Conservation (phyloP, 768 basidiomycete genomes). For the Pleurotus tuoliensis region DNA sequence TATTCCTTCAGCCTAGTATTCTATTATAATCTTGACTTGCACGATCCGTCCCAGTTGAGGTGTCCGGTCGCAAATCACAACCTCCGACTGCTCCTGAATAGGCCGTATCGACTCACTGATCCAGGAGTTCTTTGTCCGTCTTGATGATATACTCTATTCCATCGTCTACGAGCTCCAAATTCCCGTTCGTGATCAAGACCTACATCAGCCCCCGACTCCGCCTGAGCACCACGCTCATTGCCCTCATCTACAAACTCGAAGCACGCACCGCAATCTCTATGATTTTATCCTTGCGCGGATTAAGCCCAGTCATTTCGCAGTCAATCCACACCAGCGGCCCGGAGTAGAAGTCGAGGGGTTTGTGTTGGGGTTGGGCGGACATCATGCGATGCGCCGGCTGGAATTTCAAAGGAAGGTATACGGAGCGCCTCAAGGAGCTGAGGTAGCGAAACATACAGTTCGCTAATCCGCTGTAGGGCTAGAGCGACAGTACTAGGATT, state of each 20-base stretch:
- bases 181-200: conserved; percentile 86
- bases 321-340: conserved; percentile 83
- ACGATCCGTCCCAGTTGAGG: too few species aligned
- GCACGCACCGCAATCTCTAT: conserved; percentile 71
- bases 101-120: conserved; percentile 44
- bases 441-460: conserved; percentile 1
- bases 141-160: conserved; percentile 75
- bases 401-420: not conserved
- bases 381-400: not conserved
- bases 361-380: conserved; percentile 9
- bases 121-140: conserved; percentile 65
- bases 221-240: not conserved
- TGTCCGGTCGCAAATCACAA: too few species aligned
- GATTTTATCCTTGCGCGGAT: conserved; percentile 62
- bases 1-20: too few species aligned
- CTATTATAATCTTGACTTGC: too few species aligned
- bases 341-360: conserved; percentile 41
- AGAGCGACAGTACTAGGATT: too few species aligned
- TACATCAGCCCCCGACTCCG: conserved; percentile 21
- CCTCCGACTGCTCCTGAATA: not conserved
- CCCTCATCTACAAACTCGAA: not conserved
- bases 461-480: too few species aligned
- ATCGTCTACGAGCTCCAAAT: conserved; percentile 75
- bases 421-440: not conserved
- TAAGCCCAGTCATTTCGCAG: conserved; percentile 84